Percentiles rank a stretch among this genome's conserved stretches.
Conservation (phyloP, 1,284 basidiomycete genomes). For the Ceratobasidium sp. region DNA sequence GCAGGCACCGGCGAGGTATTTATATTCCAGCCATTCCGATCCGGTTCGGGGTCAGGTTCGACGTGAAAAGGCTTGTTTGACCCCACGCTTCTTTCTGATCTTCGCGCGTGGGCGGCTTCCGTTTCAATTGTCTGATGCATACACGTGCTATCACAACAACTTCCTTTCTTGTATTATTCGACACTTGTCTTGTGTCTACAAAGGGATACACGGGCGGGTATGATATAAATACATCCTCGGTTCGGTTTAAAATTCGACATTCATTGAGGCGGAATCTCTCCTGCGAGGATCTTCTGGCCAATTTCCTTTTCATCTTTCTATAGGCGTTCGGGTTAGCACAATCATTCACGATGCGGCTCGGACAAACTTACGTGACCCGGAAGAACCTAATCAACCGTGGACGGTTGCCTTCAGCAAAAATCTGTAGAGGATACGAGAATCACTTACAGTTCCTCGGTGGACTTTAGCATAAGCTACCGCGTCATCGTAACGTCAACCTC, state of each 20-base stretch:
- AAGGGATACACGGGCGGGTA: not conserved
- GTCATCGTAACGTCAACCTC: not conserved
- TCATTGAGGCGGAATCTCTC: slow-evolving; percentile 13
- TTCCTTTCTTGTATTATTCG: not conserved
- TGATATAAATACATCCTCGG: not conserved
- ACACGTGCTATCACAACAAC: not conserved
- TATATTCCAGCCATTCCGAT: not conserved
- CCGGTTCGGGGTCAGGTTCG: slow-evolving; percentile 18
- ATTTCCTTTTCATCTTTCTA: slow-evolving; percentile 42
- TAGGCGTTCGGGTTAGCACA: too few relatives aligned
- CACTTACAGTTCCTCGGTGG: slow-evolving; percentile 40
- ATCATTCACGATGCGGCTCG: too few relatives aligned
- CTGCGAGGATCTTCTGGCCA: slow-evolving; percentile 37
- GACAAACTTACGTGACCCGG: slow-evolving; percentile 45
- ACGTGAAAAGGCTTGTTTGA: not conserved
- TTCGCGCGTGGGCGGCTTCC: not conserved
- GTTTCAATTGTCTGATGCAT: slow-evolving; percentile 5
- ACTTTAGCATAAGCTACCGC: slow-evolving; percentile 35
- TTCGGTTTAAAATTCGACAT: not conserved
- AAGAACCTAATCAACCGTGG: not conserved
- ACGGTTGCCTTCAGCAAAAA: not conserved
- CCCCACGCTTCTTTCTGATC: not conserved
- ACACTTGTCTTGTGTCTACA: not conserved
- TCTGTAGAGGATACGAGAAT: not conserved
- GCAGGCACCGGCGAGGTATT: not conserved